phyloP scores from a whole-genome alignment of 768 basidiomycete species.

The Ramaria sp. region DNA sequence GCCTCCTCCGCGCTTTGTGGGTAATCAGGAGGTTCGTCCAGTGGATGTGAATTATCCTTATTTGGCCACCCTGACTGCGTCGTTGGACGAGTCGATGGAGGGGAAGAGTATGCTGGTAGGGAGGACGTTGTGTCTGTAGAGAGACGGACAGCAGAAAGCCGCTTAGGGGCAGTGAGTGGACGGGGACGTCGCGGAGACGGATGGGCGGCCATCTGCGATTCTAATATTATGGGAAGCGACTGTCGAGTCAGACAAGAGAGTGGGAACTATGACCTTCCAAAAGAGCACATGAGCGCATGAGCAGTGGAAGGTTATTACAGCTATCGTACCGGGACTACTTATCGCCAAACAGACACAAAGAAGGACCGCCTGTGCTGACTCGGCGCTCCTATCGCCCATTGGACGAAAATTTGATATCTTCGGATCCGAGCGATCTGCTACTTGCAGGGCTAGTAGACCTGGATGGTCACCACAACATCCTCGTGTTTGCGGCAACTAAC shows the following conservation, averaged over 20 bases:
- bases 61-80: conserved; percentile 1
- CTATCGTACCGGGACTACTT: background rate
- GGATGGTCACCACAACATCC: no score
- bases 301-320: background rate
- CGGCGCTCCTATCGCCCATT: conserved; percentile 17
- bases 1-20: conserved; percentile 70
- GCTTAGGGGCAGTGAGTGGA: conserved; percentile 19
- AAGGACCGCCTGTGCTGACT: conserved; percentile 86
- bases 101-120: conserved; percentile 53
- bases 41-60: conserved; percentile 22
- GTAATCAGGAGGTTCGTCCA: conserved; percentile 63
- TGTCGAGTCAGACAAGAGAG: background rate
- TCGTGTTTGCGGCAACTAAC: no score
- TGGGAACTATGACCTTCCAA: background rate
- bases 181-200: background rate
- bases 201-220: background rate
- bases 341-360: conserved; percentile 44
- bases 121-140: conserved; percentile 59
- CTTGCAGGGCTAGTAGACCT: no score
- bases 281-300: background rate
- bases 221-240: background rate
- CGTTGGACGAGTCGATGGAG: conserved; percentile 17
- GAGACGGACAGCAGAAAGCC: conserved; percentile 42
- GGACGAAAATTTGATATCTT: no score
- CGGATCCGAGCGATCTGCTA: no score